Evolutionary conservation across 2,329 filamentous ascomycete genomes (phyloP).

Genomic region (Curvularia spicifera): DNA sequence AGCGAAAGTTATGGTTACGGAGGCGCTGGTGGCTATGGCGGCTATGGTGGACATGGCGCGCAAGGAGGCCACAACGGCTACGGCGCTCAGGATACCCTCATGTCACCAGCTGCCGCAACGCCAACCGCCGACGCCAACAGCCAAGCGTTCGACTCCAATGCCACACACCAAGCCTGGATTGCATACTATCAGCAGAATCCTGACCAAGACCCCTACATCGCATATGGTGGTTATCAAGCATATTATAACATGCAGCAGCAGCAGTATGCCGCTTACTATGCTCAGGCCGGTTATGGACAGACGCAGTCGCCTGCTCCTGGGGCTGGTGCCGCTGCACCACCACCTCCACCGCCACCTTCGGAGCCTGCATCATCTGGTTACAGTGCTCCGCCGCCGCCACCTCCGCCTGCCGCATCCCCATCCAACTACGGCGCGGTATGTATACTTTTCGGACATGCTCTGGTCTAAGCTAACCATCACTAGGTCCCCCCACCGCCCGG

Average conservation of each 20-base stretch:
- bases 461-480: not conserved
- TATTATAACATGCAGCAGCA: constrained; percentile 39
- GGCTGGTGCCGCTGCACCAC: constrained; percentile 31
- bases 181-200: constrained; percentile 63
- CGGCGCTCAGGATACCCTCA: constrained; percentile 31
- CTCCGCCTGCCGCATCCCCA: constrained; percentile 44
- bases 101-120: constrained; percentile 44
- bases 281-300: constrained; percentile 32
- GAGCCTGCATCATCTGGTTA: constrained; percentile 35
- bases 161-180: constrained; percentile 81
- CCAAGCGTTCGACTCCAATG: constrained; percentile 68
- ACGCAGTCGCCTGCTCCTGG: constrained; percentile 39
- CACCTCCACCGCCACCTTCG: constrained; percentile 43
- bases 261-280: constrained; percentile 42
- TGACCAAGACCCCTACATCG: constrained; percentile 86
- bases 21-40: constrained; percentile 48
- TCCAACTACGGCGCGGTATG: constrained; percentile 45
- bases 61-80: constrained; percentile 43
- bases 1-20: constrained; percentile 48
- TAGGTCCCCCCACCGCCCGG: constrained; percentile 44
- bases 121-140: constrained; percentile 51
- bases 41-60: constrained; percentile 48
- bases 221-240: constrained; percentile 75
- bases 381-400: constrained; percentile 43
- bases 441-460: constrained; percentile 3